phyloP scores from a whole-genome alignment of 306 rosid species.

The Vicia villosa region DNA sequence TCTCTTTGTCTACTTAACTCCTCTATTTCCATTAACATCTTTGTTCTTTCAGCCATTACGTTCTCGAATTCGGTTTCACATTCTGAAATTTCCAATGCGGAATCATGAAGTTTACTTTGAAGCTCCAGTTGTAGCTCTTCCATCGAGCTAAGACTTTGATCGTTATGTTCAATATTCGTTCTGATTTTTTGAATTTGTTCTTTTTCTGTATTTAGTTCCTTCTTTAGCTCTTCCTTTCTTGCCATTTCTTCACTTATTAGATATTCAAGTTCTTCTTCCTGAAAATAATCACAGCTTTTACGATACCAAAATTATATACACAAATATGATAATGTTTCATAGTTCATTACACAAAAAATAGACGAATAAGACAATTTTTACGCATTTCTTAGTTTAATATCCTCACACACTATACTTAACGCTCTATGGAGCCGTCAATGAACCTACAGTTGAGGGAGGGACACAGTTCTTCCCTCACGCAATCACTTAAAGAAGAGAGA shows the following conservation, averaged over 20 bases:
- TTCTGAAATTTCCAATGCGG: slow-evolving; percentile 24
- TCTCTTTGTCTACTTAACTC: slow-evolving; percentile 60
- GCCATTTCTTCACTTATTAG: slow-evolving; percentile 43
- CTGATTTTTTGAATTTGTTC: slow-evolving; percentile 38
- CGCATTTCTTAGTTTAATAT: too few species aligned
- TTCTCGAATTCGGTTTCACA: slow-evolving; percentile 45
- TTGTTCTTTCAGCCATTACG: slow-evolving; percentile 38
- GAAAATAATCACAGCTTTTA: neutral
- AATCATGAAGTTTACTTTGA: slow-evolving; percentile 43
- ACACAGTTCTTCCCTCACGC: too few species aligned
- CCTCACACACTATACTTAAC: too few species aligned
- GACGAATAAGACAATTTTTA: too few species aligned
- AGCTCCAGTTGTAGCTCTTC: slow-evolving; percentile 48
- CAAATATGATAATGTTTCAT: too few species aligned
- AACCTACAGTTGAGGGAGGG: too few species aligned
- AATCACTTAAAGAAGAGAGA: too few species aligned
- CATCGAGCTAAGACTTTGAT: slow-evolving; percentile 47
- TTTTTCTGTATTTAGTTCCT: slow-evolving; percentile 44
- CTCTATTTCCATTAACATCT: slow-evolving; percentile 55
- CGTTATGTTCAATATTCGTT: slow-evolving; percentile 47
- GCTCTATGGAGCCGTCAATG: too few species aligned
- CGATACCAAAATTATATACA: neutral
- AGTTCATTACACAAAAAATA: too few species aligned
- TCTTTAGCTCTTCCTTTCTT: slow-evolving; percentile 42
- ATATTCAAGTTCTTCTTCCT: slow-evolving; percentile 58